These are phyloP conservation scores for Arthrobotrys iridis DNA, from an alignment of 2,329 filamentous ascomycete genomes.

Conservation along the genomic window DNA sequence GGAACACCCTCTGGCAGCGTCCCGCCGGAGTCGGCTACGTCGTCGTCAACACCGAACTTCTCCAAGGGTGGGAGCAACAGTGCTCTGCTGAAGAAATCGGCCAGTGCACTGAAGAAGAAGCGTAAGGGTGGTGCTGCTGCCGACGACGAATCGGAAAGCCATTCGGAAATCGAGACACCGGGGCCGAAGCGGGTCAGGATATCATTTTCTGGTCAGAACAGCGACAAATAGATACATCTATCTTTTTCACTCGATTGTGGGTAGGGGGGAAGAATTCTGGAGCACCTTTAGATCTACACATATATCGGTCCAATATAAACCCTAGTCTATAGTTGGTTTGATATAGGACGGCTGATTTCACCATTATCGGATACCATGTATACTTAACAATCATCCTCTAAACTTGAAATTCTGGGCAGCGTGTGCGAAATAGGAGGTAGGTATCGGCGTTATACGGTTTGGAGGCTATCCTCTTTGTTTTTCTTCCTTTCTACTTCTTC, in stretches of 20 bases:
- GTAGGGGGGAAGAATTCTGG: not conserved
- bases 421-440: constrained; percentile 12
- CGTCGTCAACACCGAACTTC: constrained; percentile 31
- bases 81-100: constrained; percentile 55
- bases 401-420: constrained; percentile 2
- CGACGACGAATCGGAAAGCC: constrained; percentile 58
- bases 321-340: constrained; percentile 1
- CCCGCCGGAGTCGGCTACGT: constrained; percentile 40
- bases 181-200: constrained; percentile 58
- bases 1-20: constrained; percentile 42
- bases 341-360: not conserved
- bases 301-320: not conserved
- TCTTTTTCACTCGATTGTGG: not conserved
- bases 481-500: not conserved
- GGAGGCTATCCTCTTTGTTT: constrained; percentile 3
- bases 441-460: constrained; percentile 39
- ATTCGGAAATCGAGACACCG: constrained; percentile 58
- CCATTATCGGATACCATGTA: constrained; percentile 39
- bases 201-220: constrained; percentile 58
- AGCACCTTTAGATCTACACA: not conserved
- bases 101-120: constrained; percentile 50
- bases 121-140: constrained; percentile 52
- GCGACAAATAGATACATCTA: constrained; percentile 28
- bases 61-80: constrained; percentile 55
- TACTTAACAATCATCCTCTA: constrained; percentile 6